phyloP scores from a whole-genome alignment of 2,329 filamentous ascomycete genomes.

The Lojkania enalia region DNA sequence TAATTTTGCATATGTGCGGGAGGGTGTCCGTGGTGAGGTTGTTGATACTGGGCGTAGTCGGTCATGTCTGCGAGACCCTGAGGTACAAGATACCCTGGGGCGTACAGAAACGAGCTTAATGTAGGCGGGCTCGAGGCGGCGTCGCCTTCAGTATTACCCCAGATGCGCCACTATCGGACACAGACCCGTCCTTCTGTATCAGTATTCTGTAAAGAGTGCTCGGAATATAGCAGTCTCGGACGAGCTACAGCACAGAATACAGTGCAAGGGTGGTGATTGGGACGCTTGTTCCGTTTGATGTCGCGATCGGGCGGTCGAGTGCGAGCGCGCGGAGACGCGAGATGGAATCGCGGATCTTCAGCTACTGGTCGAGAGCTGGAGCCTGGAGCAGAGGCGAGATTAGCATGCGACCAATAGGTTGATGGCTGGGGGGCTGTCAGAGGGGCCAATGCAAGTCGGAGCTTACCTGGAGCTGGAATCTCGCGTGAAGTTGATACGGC shows the following conservation, averaged over 20 bases:
- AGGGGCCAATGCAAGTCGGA: constrained; percentile 24
- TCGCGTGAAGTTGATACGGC: constrained; percentile 22
- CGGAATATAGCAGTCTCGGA: constrained; percentile 14
- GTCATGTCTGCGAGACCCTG: constrained; percentile 41
- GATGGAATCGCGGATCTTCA: constrained; percentile 23
- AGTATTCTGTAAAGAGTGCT: constrained; percentile 24
- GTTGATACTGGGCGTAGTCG: constrained; percentile 55
- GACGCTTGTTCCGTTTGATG: constrained; percentile 15
- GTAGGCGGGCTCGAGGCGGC: constrained; percentile 30
- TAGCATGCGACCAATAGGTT: constrained; percentile 35
- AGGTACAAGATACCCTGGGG: constrained; percentile 24
- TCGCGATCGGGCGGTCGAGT: constrained; percentile 26
- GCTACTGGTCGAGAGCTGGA: constrained; percentile 36
- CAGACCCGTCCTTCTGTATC: constrained; percentile 23
- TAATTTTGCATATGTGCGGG: constrained; percentile 47
- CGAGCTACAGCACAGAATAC: constrained; percentile 21
- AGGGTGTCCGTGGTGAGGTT: constrained; percentile 51
- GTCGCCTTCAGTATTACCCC: constrained; percentile 33
- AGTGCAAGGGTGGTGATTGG: constrained; percentile 32
- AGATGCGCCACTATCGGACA: constrained; percentile 39
- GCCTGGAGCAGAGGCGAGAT: constrained; percentile 39
- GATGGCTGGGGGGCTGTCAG: constrained; percentile 17
- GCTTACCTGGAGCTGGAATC: constrained; percentile 27
- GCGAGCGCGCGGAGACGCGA: constrained; percentile 32
- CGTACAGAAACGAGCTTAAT: constrained; percentile 26